Evolutionary conservation across 441 rosid genomes (phyloP).

Genomic region (Erodium texanum): DNA sequence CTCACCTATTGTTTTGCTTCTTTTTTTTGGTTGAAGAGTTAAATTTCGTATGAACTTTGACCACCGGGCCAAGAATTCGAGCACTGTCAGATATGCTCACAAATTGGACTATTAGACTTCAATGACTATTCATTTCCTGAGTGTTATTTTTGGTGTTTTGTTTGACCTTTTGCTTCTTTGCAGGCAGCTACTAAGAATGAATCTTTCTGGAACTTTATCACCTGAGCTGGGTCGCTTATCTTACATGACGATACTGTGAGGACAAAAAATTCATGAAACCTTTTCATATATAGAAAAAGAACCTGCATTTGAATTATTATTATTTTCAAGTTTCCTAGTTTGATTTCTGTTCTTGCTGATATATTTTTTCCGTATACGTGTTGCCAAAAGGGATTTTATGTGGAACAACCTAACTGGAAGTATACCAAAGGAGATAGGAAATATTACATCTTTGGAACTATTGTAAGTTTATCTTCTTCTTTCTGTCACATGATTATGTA

Average conservation of each 20-base stretch:
- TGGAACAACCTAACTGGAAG: conserved; percentile 77
- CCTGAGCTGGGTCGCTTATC: conserved; percentile 70
- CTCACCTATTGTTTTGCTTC: not conserved
- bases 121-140: not conserved
- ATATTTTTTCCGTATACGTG: conserved; percentile 13
- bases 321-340: not conserved
- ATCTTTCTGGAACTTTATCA: conserved; percentile 68
- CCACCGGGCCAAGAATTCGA: no score
- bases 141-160: not conserved
- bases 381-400: conserved; percentile 70
- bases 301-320: not conserved
- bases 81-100: not conserved
- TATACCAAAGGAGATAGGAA: conserved; percentile 87
- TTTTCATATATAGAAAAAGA: not conserved
- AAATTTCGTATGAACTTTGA: no score
- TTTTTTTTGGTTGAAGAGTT: not conserved
- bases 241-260: conserved; percentile 56
- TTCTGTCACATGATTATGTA: not conserved
- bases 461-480: conserved; percentile 45
- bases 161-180: conserved; percentile 17
- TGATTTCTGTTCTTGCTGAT: conserved; percentile 15
- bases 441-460: conserved; percentile 60
- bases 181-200: conserved; percentile 73
- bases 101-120: not conserved
- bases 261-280: conserved; percentile 4